Evolutionary conservation across 164 flowering plant genomes (phyloP), one percentile per base, ranked within the genome.

Genomic region (Protea cynaroides): DNA sequence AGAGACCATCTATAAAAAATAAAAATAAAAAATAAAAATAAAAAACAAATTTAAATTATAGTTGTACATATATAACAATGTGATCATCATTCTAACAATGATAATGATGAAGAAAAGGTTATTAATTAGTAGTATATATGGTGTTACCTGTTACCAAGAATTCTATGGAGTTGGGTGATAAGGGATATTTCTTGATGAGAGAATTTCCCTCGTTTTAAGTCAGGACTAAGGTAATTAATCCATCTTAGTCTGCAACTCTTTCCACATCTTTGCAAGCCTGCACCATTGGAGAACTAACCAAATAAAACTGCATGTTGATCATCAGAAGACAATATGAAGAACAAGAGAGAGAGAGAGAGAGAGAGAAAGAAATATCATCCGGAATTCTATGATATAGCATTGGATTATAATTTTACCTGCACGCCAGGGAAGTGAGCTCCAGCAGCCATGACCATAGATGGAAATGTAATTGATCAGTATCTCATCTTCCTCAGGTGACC

Each of bases 401-500:
- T 4, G 8, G 14, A 9, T 40, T 43, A 13, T 52, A 47, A 2
- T 1, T 8, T n/a, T 66, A 85, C 97, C 97, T 67, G 97, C 92
- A 63, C 73, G 88, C 69, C 73, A 81, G 3, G 97, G 93, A 59
- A 88, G 89, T 10, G 90, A 81, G 69, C 92, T 90, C 95, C 97
- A 91, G 69, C 86, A 91, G n/a, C 89, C 92, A 80, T 86, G 96
- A 60, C 92, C 97, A 72, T 82, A 73, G 61, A 86, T 84, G 21
- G 90, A 53, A 58, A 91, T 82, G 82, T 84, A 81, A 77, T 80
- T 86, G 72, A 90, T 70, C 69, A 90, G 96, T 54, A 85, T 90
- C 69, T 90, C 90, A 74, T 90, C 97, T 82, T 90, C 96, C 56
- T 90, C 94, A 9, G 94, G 97, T 24, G 97, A 90, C 97, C 97